These are phyloP conservation scores for Yarrowia phangngaensis DNA, from an alignment of 805 yeast genomes.

Conservation along the genomic window DNA sequence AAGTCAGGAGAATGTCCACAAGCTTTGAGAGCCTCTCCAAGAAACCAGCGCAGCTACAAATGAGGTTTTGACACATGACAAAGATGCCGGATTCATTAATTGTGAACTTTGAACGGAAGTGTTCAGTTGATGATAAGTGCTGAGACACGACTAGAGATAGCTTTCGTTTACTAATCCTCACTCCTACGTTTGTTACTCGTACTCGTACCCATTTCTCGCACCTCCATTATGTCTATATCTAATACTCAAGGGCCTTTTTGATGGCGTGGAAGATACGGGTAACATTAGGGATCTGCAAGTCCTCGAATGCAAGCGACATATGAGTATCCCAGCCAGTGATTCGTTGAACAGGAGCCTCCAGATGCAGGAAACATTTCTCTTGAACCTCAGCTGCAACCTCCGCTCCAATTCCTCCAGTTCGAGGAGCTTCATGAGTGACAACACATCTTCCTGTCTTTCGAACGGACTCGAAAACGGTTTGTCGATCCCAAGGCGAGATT, in stretches of 20 bases:
- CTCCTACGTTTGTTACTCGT: too few species aligned
- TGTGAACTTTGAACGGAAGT: too few species aligned
- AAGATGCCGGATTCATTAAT: too few species aligned
- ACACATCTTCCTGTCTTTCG: slow-evolving; percentile 82
- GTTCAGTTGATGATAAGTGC: too few species aligned
- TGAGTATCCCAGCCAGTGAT: slow-evolving; percentile 97
- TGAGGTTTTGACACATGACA: too few species aligned
- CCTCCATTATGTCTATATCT: too few species aligned
- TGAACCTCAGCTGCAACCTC: slow-evolving; percentile 91
- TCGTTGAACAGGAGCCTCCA: slow-evolving; percentile 93
- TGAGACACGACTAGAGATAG: too few species aligned
- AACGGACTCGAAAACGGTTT: slow-evolving; percentile 71
- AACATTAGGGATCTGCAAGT: slow-evolving; percentile 88
- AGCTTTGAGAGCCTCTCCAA: too few species aligned
- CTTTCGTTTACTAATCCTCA: too few species aligned
- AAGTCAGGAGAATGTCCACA: too few species aligned
- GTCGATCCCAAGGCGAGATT: slow-evolving; percentile 85
- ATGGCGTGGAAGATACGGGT: slow-evolving; percentile 38
- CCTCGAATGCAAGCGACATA: slow-evolving; percentile 92
- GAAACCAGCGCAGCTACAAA: too few species aligned
- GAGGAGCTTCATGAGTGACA: slow-evolving; percentile 89
- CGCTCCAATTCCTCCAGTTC: slow-evolving; percentile 89
- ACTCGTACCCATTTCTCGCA: too few species aligned
- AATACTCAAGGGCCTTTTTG: slow-evolving; percentile 34
- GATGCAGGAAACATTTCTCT: slow-evolving; percentile 89